Evolutionary conservation across 192 early-diverging fungal genomes (phyloP).

Genomic region (Rhizophagus sp.): DNA sequence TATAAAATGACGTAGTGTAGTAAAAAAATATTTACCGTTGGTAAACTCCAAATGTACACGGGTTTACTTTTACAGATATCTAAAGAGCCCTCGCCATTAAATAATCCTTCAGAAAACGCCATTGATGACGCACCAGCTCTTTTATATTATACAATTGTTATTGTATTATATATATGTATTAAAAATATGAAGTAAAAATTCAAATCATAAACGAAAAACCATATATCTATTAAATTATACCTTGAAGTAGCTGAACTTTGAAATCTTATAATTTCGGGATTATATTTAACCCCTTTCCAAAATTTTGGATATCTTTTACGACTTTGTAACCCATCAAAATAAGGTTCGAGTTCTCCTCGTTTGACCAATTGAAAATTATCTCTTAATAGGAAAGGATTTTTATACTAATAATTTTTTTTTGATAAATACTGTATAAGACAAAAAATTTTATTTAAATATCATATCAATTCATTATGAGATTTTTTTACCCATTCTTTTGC

Average conservation of each 20-base stretch:
- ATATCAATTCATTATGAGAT: background rate
- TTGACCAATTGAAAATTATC: too few relatives aligned
- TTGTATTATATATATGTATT: too few relatives aligned
- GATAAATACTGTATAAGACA: too few relatives aligned
- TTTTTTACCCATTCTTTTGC: conserved; percentile 6
- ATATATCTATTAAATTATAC: background rate
- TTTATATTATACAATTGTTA: background rate
- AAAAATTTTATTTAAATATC: background rate
- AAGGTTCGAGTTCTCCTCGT: background rate
- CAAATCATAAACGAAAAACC: background rate
- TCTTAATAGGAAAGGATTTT: background rate
- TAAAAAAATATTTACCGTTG: background rate
- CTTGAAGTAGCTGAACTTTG: background rate
- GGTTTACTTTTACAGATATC: background rate
- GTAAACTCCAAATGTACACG: background rate
- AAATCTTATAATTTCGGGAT: too few relatives aligned
- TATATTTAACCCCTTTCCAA: too few relatives aligned
- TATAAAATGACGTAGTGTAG: background rate
- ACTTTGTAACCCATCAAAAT: background rate
- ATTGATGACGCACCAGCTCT: background rate
- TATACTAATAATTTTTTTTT: background rate
- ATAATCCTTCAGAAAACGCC: background rate
- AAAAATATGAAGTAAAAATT: background rate
- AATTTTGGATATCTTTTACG: too few relatives aligned
- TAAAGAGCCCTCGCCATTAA: background rate